Percentiles rank a stretch among this genome's conserved stretches.
These are phyloP conservation scores for Erucastrum elatum DNA, from an alignment of 345 rosid species.

Conservation along the genomic window DNA sequence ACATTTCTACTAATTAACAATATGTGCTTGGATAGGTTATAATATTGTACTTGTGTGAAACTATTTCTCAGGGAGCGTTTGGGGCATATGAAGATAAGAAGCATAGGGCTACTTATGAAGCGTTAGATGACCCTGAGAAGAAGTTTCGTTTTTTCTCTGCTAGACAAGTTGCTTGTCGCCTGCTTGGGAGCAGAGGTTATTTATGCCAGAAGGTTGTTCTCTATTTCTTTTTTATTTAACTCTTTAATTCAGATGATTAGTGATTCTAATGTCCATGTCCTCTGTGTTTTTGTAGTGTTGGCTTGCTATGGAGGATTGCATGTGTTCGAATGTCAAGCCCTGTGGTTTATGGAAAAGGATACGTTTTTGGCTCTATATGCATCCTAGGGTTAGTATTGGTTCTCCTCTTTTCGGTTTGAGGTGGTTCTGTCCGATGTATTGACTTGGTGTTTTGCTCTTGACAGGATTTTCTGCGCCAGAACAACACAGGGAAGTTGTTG, in stretches of 20 bases:
- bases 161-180: conserved; percentile 82
- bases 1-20: too few relatives aligned
- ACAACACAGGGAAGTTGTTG: conserved; percentile 92
- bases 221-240: background rate
- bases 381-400: conserved; percentile 79
- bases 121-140: conserved; percentile 70
- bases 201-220: conserved; percentile 72
- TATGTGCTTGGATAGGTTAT: background rate
- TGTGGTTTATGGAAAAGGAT: conserved; percentile 64
- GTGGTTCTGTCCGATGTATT: background rate
- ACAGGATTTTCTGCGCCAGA: conserved; percentile 90
- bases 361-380: conserved; percentile 95
- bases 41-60: background rate
- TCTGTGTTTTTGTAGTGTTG: conserved; percentile 64
- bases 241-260: background rate
- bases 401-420: background rate
- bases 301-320: conserved; percentile 94
- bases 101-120: conserved; percentile 78
- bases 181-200: conserved; percentile 91
- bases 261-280: background rate
- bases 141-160: conserved; percentile 82
- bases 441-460: conserved; percentile 19
- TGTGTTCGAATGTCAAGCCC: conserved; percentile 69
- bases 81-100: conserved; percentile 81
- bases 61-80: conserved; percentile 63